Base-by-base conservation (phyloP, 192 early-diverging fungal species). In the Mycoemilia scoparia region DNA sequence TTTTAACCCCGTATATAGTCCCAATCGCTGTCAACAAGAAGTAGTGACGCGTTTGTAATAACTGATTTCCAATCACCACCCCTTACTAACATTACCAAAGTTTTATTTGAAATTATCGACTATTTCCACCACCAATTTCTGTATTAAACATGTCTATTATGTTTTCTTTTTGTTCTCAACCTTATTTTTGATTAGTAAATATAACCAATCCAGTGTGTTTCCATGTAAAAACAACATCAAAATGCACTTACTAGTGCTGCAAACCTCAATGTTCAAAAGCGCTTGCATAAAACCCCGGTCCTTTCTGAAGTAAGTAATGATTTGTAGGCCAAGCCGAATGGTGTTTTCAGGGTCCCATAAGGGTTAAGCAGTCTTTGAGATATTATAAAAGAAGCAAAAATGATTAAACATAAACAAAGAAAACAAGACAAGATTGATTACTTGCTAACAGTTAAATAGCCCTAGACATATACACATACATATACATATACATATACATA, bases 21-120 rank as follows among this genome's bases (percentile, higher is more conserved):
- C 45, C 45, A 3, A 28, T 47, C 32, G 45, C 41, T 6, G 45
- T 47, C 11, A 34, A 22, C 38, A 47, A 47, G 45, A 47, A 47
- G 22, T 40, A 40, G 11, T 7, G 18, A 18, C 18, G 39, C 27
- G 15, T 41, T 24, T 41, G 27, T 21, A 33, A 15, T 38, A 32
- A 41, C 27, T n/a, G n/a, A n/a, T n/a, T n/a, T n/a, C n/a, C n/a
- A n/a, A n/a, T n/a, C n/a, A n/a, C n/a, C n/a, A 29, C 27, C 31
- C 29, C 27, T 41, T 20, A 17, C 33, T 32, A 31, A 30, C 25
- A 35, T 22, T 23, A 48, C 36, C 31, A 30, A 26, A 21, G 24
- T 9, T n/a, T 21, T 3, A 33, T 16, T 45, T 13, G 5, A 32
- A 12, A 18, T 41, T 23, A 31, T 41, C 39, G 3, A 20, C 38